Evolutionary conservation across 331 rosid genomes (phyloP), one percentile per base, ranked within the genome.

Genomic region (Prunus yedoensis): DNA sequence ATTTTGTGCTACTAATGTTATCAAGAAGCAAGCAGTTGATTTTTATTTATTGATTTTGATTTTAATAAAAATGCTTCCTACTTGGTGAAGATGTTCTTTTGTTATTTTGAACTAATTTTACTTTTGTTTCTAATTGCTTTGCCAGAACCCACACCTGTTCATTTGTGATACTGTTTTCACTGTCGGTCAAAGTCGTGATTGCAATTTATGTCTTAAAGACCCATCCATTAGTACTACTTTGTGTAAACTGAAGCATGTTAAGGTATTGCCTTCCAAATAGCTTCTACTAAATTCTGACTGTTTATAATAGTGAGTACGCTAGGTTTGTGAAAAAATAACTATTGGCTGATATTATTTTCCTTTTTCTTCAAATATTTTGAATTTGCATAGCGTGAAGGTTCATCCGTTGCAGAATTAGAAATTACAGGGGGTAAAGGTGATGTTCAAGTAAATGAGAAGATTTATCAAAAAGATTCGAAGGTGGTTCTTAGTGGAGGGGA

Each of bases 161-260:
- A 79, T 94, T 81, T 84, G 68, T 57, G 87, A 87, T 64, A 67
- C 87, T 77, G 77, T 77, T 70, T 90, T 90, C 87, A 86, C 91
- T 8, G 93, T 92, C 57, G 99, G 99, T 77, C 96, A 90, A 88
- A 83, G 96, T 68, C 87, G 82, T 53, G 92, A 80, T 18, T 89
- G 99, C 86, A 84, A 90, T 84, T 88, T 94, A 79, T 68, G 86
- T 27, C 86, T 94, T 76, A 90, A 90, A 77, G 99, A 94, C 75
- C 83, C 88, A 49, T 80, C 88, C 47, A 71, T 84, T 56, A 84
- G 96, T 83, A 71, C 74, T 77, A 81, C 80, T 71, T 79, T 94
- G 88, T 94, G 99, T 90, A 89, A 80, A 80, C 87, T 94, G 91
- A 91, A 85, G 87, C 85, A 80, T 73, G 81, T 84, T 68, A 92